phyloP scores from a whole-genome alignment of 257 asterid genomes.

The Echites panduratus region DNA sequence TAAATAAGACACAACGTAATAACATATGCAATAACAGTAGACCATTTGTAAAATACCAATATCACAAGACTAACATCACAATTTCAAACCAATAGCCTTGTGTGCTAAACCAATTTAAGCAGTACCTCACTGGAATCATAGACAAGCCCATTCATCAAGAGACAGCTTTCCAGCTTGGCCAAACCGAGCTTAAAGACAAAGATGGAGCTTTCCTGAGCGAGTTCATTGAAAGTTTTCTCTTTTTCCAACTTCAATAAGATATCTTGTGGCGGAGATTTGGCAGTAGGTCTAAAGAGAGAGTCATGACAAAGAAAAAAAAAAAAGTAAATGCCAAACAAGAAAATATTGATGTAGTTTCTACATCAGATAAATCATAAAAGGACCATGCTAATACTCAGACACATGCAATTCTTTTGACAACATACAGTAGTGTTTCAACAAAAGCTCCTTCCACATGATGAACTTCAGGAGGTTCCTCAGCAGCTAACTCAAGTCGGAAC shows the following conservation, averaged over 20 bases:
- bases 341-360: not conserved
- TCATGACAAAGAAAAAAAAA: not conserved
- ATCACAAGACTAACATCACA: not conserved
- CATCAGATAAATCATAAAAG: not conserved
- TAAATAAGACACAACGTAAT: not conserved
- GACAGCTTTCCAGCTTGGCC: slow-evolving; percentile 70
- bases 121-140: slow-evolving; percentile 77
- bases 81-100: not conserved
- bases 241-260: slow-evolving; percentile 69
- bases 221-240: slow-evolving; percentile 58
- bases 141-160: slow-evolving; percentile 95
- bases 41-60: not conserved
- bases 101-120: slow-evolving; percentile 16
- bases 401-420: slow-evolving; percentile 9
- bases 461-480: slow-evolving; percentile 67
- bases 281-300: slow-evolving; percentile 56
- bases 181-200: slow-evolving; percentile 84
- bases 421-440: slow-evolving; percentile 88
- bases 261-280: slow-evolving; percentile 84
- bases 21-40: not conserved
- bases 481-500: slow-evolving; percentile 65
- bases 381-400: not conserved
- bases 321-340: not conserved
- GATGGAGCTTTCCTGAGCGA: slow-evolving; percentile 66
- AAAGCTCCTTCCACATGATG: slow-evolving; percentile 96